phyloP scores from a whole-genome alignment of 495 filamentous ascomycete species.

The Staphylotrichum tortipilum region DNA sequence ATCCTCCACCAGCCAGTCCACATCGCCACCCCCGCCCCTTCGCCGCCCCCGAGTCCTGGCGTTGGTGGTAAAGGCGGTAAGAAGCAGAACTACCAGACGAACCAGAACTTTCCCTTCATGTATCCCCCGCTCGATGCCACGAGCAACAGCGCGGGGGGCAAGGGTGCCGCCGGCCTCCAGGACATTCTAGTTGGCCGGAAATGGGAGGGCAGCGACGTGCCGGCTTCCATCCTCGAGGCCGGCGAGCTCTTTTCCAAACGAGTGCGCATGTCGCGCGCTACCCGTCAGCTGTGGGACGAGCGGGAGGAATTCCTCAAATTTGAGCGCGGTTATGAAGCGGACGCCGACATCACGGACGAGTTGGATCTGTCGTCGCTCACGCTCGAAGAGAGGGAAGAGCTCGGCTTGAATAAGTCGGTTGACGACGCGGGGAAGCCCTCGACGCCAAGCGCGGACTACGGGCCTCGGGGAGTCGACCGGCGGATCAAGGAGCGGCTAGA shows the following conservation, averaged over 20 bases:
- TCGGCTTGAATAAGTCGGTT: constrained; percentile 26
- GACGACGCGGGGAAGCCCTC: constrained; percentile 20
- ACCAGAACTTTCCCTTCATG: constrained; percentile 96
- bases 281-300: constrained; percentile 91
- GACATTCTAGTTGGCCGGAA: constrained; percentile 66
- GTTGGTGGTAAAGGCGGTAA: constrained; percentile 89
- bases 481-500: constrained; percentile 58
- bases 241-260: constrained; percentile 82
- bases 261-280: constrained; percentile 81
- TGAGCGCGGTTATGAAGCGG: constrained; percentile 64
- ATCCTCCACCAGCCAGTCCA: constrained; percentile 95
- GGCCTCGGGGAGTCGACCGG: constrained; percentile 41
- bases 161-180: constrained; percentile 67
- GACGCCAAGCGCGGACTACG: constrained; percentile 38
- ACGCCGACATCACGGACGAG: constrained; percentile 43
- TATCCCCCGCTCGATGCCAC: constrained; percentile 82
- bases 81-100: constrained; percentile 99
- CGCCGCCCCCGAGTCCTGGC: constrained; percentile 85
- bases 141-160: constrained; percentile 79
- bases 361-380: constrained; percentile 43
- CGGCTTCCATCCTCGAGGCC: constrained; percentile 89
- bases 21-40: constrained; percentile 96
- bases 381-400: constrained; percentile 37
- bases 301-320: constrained; percentile 82
- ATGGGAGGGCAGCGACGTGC: constrained; percentile 88